Conservation (phyloP, 2,329 filamentous ascomycete species). For the Hymenotorrendiella dingleyae region DNA sequence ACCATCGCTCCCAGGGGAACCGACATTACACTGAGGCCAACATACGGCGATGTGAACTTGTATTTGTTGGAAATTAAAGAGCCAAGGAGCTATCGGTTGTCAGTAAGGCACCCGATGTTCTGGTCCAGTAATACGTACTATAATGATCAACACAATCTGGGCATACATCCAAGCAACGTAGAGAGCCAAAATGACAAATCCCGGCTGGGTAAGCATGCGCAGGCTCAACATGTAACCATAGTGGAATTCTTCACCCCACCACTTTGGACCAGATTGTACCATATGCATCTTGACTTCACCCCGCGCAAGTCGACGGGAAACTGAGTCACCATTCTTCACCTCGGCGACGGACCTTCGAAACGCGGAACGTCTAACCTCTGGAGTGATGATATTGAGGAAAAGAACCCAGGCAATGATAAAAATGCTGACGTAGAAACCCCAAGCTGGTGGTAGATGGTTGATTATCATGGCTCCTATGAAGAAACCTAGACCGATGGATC, state of each 20-base stretch:
- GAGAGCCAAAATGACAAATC: constrained; percentile 65
- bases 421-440: constrained; percentile 72
- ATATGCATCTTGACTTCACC: constrained; percentile 76
- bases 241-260: constrained; percentile 72
- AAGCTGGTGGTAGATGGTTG: constrained; percentile 55
- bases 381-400: constrained; percentile 63
- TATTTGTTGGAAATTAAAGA: constrained; percentile 67
- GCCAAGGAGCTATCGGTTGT: constrained; percentile 49
- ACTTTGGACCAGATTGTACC: constrained; percentile 62
- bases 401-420: constrained; percentile 60
- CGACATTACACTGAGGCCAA: constrained; percentile 60
- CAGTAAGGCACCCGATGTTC: constrained; percentile 6
- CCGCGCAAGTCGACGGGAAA: constrained; percentile 55
- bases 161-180: constrained; percentile 76
- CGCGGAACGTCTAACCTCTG: constrained; percentile 64
- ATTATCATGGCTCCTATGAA: constrained; percentile 66
- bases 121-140: constrained; percentile 38
- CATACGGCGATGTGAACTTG: constrained; percentile 53
- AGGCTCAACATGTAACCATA: constrained; percentile 61
- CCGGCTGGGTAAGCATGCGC: constrained; percentile 68
- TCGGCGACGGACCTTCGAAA: constrained; percentile 64
- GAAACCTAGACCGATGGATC: constrained; percentile 66
- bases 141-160: constrained; percentile 66
- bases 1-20: constrained; percentile 63
- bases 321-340: constrained; percentile 46